Base-by-base conservation (phyloP, 2,329 filamentous ascomycete species). In the Trichoderma asperellum region DNA sequence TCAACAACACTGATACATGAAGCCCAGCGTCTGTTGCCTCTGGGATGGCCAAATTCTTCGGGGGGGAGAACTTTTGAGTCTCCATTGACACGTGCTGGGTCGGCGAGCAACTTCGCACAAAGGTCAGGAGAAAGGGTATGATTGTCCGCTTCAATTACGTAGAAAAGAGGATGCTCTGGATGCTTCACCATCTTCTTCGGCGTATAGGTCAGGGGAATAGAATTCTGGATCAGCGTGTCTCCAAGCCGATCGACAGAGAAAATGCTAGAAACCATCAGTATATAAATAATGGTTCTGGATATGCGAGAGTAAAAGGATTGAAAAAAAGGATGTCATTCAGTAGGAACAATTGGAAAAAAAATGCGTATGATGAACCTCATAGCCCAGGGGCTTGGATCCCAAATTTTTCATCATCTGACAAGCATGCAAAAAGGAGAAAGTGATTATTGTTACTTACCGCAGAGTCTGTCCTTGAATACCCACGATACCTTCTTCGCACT, bases 1-100 rank as follows among this genome's bases (percentile, higher is more conserved):
- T 99, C 96, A 21, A 99, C 86, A 24, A 97, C 88, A 75, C 93
- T 94, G 73, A 99, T 94, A 79, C 94, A 98, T 11, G 95, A 98
- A 52, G 96, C 93, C 96, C 96, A 99, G 73, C 95, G 92, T 24
- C 92, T 91, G 70, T 88, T 89, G 29, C 89, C 94, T 68, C 90
- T 89, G 11, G 96, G 92, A 75, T 97, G 93, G 2, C 96, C 96
- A 77, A 99, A 97, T 5, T 97, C 92, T 73, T 91, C 88, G 1
- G 93, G 88, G 0, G 92, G 89, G 2, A 96, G 84, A 12, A 90
- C 84, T 5, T 85, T 83, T n/a, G 87, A 85, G 72, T 94, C 91
- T 6, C 91, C 92, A 76, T 93, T 94, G 8, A 89, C 88, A 4
- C 88, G 85, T 7, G 84, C 84, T 0, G 91, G 89, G 73, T 96